Evolutionary conservation across 2,329 filamentous ascomycete genomes (phyloP).

Genomic region (Clonostachys solani): DNA sequence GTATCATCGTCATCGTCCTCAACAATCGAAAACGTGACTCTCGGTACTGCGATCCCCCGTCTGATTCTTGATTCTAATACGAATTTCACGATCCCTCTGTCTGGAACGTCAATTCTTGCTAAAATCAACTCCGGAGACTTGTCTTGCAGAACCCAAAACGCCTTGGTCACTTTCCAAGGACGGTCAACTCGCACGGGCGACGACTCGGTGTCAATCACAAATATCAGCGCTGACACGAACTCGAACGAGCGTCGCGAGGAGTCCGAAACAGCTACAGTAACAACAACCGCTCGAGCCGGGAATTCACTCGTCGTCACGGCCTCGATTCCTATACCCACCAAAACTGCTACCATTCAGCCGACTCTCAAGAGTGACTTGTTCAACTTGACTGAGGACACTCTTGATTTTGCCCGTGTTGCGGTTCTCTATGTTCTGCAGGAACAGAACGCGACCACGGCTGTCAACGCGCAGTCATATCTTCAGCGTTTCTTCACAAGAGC

Average conservation of each 20-base stretch:
- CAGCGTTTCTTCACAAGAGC: constrained; percentile 49
- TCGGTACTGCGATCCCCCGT: constrained; percentile 74
- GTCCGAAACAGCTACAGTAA: background rate
- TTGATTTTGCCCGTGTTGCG: constrained; percentile 61
- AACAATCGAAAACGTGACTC: constrained; percentile 62
- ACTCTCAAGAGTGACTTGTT: constrained; percentile 22
- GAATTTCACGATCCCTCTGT: constrained; percentile 75
- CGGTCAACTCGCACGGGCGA: constrained; percentile 27
- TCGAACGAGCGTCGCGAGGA: background rate
- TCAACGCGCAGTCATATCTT: constrained; percentile 47
- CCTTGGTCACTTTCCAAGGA: constrained; percentile 79
- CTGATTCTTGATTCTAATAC: constrained; percentile 60
- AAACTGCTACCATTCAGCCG: background rate
- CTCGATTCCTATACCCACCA: background rate
- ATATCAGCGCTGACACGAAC: background rate
- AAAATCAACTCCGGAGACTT: constrained; percentile 73
- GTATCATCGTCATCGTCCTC: constrained; percentile 30
- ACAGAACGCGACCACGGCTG: constrained; percentile 42
- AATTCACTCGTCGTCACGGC: background rate
- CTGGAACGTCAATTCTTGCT: constrained; percentile 63
- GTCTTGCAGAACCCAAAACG: constrained; percentile 81
- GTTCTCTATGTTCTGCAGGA: constrained; percentile 60
- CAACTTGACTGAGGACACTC: constrained; percentile 45
- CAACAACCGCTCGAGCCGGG: background rate
- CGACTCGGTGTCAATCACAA: background rate